These are phyloP conservation scores for Smittium culicis DNA, from an alignment of 371 early-diverging fungal species.

Conservation along the genomic window DNA sequence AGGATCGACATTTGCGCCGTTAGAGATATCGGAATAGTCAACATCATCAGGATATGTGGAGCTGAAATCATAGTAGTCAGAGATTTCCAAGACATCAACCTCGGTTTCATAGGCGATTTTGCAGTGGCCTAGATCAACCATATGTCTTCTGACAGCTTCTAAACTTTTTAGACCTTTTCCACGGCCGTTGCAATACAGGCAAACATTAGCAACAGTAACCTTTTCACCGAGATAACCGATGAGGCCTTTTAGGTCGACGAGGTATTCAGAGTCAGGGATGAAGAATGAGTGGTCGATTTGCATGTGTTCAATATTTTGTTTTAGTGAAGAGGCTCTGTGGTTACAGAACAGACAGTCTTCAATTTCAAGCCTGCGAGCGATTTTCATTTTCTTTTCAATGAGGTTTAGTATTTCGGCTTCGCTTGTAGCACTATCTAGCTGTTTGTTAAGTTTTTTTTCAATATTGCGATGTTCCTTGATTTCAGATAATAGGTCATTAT, in stretches of 20 bases:
- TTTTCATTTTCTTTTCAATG: slow-evolving; percentile 56
- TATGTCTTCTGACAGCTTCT: slow-evolving; percentile 87
- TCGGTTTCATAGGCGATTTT: slow-evolving; percentile 85
- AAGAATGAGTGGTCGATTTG: slow-evolving; percentile 75
- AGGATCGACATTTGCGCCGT: slow-evolving; percentile 17
- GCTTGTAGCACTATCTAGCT: slow-evolving; percentile 38
- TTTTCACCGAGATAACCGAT: slow-evolving; percentile 86
- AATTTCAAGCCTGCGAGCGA: slow-evolving; percentile 43
- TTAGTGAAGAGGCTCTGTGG: slow-evolving; percentile 47
- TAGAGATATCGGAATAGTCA: slow-evolving; percentile 38
- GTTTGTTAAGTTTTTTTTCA: slow-evolving; percentile 24
- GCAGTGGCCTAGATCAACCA: slow-evolving; percentile 88
- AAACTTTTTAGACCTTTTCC: slow-evolving; percentile 67
- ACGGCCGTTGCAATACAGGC: slow-evolving; percentile 87
- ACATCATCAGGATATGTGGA: slow-evolving; percentile 49
- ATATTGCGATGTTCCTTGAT: slow-evolving; percentile 24
- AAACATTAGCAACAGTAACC: slow-evolving; percentile 79
- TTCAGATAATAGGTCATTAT: not conserved
- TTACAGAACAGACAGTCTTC: slow-evolving; percentile 76
- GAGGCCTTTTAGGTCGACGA: slow-evolving; percentile 75
- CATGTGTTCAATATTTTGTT: slow-evolving; percentile 85
- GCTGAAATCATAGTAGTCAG: slow-evolving; percentile 85
- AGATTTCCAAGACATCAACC: slow-evolving; percentile 73
- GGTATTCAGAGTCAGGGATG: slow-evolving; percentile 87
- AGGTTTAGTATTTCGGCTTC: slow-evolving; percentile 43